Evolutionary conservation across 495 filamentous ascomycete species (phyloP), one percentile per base, ranked within the genome.

Genomic region (Penicillium tannophilum): DNA sequence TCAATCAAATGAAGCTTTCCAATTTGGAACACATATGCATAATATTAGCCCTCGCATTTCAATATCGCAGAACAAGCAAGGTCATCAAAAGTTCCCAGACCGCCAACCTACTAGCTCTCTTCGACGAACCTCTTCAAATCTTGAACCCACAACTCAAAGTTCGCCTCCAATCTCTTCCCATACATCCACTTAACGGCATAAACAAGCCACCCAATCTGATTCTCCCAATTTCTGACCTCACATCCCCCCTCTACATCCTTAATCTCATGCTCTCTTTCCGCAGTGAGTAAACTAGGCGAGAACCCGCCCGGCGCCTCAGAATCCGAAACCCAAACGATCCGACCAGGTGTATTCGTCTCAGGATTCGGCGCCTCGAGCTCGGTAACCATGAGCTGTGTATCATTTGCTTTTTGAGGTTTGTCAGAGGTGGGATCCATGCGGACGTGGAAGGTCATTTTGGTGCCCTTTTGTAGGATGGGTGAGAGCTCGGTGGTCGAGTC

Each of bases 201-300:
- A 35, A 68, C 76, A 53, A 78, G 30, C 55, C 63, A 66, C 31
- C 77, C 78, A 19, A 61, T 52, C 67, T 78, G 75, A 33, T 56
- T 60, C 64, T 79, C 77, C 77, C 78, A 81, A 59, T 75, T 81
- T 51, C 70, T 54, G 54, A 79, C 73, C 62, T 76, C 72, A 16
- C 68, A 72, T 24, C 70, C 64, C 4, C 49, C 62, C 12, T 52
- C 52, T 2, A 72, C 63, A 49, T 72, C 72, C 12, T n/a, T 52
- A 26, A 79, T 31, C 64, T 79, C 76, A 58, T 77, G 76, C 6
- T 76, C 73, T 28, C 78, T 55, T 60, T 79, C 76, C 49, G 70
- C 72, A 16, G 24, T 66, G 55, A 78, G 62, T 6, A 78, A 52
- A 4, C 61, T 71, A 9, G 58, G 59, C 39, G 65, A 41, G 33